Evolutionary conservation across 257 asterid species (phyloP).

Genomic region (Plantago major): DNA sequence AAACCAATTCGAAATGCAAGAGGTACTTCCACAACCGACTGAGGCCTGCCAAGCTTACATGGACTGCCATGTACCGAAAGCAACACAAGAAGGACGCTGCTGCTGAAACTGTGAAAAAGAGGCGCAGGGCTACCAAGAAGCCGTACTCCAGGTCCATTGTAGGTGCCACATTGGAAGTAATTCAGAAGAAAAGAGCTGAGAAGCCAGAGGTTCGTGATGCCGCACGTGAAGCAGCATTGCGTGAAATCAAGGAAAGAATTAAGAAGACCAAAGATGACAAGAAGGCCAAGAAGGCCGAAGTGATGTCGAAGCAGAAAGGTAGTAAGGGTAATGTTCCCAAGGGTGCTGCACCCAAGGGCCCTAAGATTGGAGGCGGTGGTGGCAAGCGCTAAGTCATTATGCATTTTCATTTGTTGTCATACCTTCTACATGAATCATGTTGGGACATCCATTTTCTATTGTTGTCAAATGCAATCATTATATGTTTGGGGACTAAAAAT

Average conservation of each 20-base stretch:
- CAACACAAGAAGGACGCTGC: constrained; percentile 88
- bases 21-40: constrained; percentile 79
- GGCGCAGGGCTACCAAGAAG: constrained; percentile 76
- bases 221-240: constrained; percentile 88
- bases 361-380: constrained; percentile 86
- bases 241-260: constrained; percentile 87
- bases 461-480: too few species aligned
- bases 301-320: constrained; percentile 57
- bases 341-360: constrained; percentile 59
- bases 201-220: constrained; percentile 94
- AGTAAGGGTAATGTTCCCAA: constrained; percentile 43
- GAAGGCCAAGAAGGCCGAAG: constrained; percentile 84
- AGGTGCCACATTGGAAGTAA: constrained; percentile 86
- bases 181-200: constrained; percentile 75
- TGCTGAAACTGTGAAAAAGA: constrained; percentile 84
- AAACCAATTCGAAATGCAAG: constrained; percentile 82
- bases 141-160: constrained; percentile 90
- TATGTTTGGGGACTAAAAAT: too few species aligned
- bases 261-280: constrained; percentile 89
- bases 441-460: too few species aligned
- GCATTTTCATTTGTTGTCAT: too few species aligned
- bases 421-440: too few species aligned
- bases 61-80: constrained; percentile 90
- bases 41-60: constrained; percentile 81
- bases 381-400: constrained; percentile 52